Conservation (phyloP, 805 yeast genomes). For the Trichomonascus vanleenenianus region DNA sequence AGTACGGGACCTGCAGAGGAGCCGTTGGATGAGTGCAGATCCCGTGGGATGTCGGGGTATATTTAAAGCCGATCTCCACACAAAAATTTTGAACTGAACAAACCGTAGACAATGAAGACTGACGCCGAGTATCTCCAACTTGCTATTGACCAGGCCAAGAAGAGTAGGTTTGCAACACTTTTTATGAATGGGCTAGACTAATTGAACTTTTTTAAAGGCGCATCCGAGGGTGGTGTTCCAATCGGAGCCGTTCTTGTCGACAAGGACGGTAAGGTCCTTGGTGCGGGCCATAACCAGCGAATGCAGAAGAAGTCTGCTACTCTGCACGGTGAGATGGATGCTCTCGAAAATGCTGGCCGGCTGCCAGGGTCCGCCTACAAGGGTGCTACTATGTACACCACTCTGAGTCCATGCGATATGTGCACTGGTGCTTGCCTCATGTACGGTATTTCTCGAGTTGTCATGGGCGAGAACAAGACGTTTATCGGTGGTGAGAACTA, state of each 20-base stretch:
- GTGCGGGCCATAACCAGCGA: constrained; percentile 86
- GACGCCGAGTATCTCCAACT: constrained; percentile 23
- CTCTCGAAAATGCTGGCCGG: constrained; percentile 87
- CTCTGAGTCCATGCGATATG: constrained; percentile 91
- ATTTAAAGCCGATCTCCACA: background rate
- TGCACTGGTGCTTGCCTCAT: constrained; percentile 88
- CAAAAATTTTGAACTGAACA: background rate
- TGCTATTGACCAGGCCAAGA: constrained; percentile 28
- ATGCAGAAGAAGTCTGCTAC: constrained; percentile 78
- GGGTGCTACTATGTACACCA: constrained; percentile 84
- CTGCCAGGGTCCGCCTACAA: constrained; percentile 72
- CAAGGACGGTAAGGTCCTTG: constrained; percentile 72
- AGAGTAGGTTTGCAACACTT: constrained; percentile 13
- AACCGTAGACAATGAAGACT: constrained; percentile 1
- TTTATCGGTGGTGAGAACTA: constrained; percentile 80
- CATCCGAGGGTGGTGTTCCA: constrained; percentile 84
- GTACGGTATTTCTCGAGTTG: constrained; percentile 83
- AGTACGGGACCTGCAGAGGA: background rate
- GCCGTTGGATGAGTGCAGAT: background rate
- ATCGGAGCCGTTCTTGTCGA: constrained; percentile 72
- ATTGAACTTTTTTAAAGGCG: constrained; percentile 35
- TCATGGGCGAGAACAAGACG: constrained; percentile 80
- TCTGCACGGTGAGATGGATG: constrained; percentile 86
- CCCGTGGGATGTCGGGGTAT: background rate
- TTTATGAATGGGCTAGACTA: background rate